phyloP scores from a whole-genome alignment of 768 basidiomycete genomes.

The Sarcodon aspratus region DNA sequence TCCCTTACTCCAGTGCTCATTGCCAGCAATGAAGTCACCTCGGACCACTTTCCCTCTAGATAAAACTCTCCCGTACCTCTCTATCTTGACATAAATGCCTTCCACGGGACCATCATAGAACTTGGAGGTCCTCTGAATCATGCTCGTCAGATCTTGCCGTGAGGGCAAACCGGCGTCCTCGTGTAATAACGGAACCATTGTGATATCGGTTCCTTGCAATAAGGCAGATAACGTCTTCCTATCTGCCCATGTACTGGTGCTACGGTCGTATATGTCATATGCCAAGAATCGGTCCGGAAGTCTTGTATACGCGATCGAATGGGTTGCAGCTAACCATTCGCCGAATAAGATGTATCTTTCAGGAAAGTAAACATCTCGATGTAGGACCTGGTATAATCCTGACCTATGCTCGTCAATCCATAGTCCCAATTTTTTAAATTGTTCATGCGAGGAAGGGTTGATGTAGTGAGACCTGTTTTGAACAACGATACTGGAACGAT shows the following conservation, averaged over 20 bases:
- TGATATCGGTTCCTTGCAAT: conserved; percentile 28
- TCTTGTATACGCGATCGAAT: conserved; percentile 44
- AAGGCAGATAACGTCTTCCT: conserved; percentile 22
- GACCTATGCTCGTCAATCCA: conserved; percentile 42
- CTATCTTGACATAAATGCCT: conserved; percentile 48
- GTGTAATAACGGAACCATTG: conserved; percentile 29
- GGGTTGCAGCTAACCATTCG: conserved; percentile 53
- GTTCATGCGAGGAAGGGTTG: conserved; percentile 41
- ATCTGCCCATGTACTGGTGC: conserved; percentile 27
- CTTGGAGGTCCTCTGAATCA: conserved; percentile 33
- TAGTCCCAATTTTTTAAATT: conserved; percentile 44
- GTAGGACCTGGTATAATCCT: conserved; percentile 30
- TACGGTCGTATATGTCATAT: conserved; percentile 49
- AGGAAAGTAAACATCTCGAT: conserved; percentile 33
- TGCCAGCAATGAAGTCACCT: conserved; percentile 49
- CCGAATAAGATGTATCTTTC: conserved; percentile 51
- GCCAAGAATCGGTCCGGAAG: conserved; percentile 49
- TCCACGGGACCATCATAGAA: conserved; percentile 40
- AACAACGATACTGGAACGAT: conserved; percentile 32
- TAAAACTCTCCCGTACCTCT: conserved; percentile 26
- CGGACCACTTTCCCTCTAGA: conserved; percentile 45
- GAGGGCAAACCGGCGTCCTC: conserved; percentile 29
- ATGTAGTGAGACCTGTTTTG: conserved; percentile 58
- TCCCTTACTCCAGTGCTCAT: conserved; percentile 47
- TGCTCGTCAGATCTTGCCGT: conserved; percentile 25